Evolutionary conservation across 495 filamentous ascomycete genomes (phyloP).

Genomic region (Lasiosphaeriaceae sp.): DNA sequence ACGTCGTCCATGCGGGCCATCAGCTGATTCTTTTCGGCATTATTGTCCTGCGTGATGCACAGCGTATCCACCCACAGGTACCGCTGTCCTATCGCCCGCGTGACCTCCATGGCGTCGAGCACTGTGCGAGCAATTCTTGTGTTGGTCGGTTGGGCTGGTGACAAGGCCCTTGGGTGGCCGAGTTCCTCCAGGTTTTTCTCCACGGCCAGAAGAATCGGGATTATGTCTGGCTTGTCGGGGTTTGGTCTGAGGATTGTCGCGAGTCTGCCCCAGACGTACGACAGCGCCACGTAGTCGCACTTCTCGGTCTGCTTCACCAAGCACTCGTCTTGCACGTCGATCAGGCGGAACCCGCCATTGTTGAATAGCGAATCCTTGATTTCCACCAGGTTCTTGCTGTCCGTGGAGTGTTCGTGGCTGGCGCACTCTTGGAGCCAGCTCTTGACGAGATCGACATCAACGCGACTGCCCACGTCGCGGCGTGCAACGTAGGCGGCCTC

Average conservation of each 20-base stretch:
- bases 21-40: constrained; percentile 15
- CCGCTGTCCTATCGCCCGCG: neutral
- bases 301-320: neutral
- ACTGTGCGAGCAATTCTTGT: neutral
- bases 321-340: neutral
- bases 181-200: neutral
- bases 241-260: neutral
- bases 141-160: neutral
- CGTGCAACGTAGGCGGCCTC: neutral
- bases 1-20: constrained; percentile 23
- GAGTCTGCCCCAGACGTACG: neutral
- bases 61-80: constrained; percentile 27
- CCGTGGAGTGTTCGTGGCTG: neutral
- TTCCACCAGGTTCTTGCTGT: neutral
- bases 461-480: neutral
- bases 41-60: constrained; percentile 27
- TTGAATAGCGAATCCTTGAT: neutral
- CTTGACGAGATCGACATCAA: neutral
- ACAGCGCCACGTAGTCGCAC: neutral
- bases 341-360: neutral
- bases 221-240: neutral
- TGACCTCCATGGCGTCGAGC: neutral
- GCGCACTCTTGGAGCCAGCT: neutral
- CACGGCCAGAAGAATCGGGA: neutral
- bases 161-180: neutral